Evolutionary conservation across 140 eudicot genomes (phyloP).

Genomic region (Flaveria floridana): DNA sequence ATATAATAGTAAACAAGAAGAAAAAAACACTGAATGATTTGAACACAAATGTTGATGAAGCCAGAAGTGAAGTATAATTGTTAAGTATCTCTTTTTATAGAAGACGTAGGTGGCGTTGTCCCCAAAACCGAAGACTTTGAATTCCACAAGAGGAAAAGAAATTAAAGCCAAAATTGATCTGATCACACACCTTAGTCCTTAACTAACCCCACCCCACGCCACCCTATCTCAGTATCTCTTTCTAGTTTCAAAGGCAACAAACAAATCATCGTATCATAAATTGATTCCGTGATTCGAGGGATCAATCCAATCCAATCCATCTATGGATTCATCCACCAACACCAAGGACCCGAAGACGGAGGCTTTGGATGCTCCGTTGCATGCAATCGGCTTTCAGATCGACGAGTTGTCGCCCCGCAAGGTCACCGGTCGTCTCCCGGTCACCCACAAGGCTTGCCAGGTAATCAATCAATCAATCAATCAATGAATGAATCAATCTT

Average conservation of each 20-base stretch:
- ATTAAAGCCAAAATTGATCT: no score
- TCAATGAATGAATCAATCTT: no score
- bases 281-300: background rate
- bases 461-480: slow-evolving; percentile 14
- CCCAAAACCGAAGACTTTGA: no score
- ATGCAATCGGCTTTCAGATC: slow-evolving; percentile 60
- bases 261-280: background rate
- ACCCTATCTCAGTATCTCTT: no score
- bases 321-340: slow-evolving; percentile 33
- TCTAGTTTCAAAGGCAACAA: no score
- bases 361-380: slow-evolving; percentile 63
- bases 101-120: no score
- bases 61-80: no score
- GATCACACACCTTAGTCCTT: background rate
- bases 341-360: slow-evolving; percentile 35
- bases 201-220: background rate
- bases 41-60: no score
- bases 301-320: background rate
- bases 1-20: no score
- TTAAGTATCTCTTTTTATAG: no score
- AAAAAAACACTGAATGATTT: no score
- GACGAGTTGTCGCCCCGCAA: slow-evolving; percentile 49
- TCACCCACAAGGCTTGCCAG: slow-evolving; percentile 65
- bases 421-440: slow-evolving; percentile 64
- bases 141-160: no score